phyloP scores from a whole-genome alignment of 495 filamentous ascomycete species.

The Tuber calosporum region DNA sequence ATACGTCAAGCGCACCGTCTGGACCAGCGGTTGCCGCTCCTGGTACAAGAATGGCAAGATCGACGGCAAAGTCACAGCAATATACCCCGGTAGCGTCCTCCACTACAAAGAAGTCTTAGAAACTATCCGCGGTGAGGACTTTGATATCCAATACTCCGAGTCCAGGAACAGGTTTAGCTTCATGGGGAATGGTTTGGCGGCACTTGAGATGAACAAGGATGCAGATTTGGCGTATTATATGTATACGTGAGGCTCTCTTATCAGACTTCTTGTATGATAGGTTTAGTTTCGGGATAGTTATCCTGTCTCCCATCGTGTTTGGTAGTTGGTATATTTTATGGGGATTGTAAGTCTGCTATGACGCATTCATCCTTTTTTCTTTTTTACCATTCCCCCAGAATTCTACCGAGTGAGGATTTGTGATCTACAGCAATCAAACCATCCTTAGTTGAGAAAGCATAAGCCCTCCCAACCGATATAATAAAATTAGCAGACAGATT shows the following conservation, averaged over 20 bases:
- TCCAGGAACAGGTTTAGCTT: constrained; percentile 46
- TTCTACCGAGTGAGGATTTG: not conserved
- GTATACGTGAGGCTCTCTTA: constrained; percentile 26
- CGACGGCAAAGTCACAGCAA: constrained; percentile 46
- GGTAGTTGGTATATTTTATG: not conserved
- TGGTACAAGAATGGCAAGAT: constrained; percentile 49
- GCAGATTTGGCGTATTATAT: constrained; percentile 34
- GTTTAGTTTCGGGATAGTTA: not conserved
- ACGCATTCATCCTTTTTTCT: too few relatives aligned
- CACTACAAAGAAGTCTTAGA: constrained; percentile 52
- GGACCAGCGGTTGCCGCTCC: constrained; percentile 46
- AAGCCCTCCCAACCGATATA: not conserved
- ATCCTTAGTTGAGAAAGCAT: not conserved
- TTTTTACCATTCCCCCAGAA: not conserved
- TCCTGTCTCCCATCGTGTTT: too few relatives aligned
- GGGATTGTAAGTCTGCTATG: not conserved
- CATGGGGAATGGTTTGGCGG: constrained; percentile 47
- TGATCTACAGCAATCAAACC: not conserved
- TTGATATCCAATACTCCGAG: constrained; percentile 45
- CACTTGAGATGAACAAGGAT: constrained; percentile 20
- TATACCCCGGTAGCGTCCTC: constrained; percentile 47
- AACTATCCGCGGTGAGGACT: constrained; percentile 49
- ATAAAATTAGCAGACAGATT: not conserved
- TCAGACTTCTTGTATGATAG: too few relatives aligned
- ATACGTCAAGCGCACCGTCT: constrained; percentile 47